Evolutionary conservation across 1,284 basidiomycete genomes (phyloP), one percentile per base, ranked within the genome.

Genomic region (Microbotryum saponariae): DNA sequence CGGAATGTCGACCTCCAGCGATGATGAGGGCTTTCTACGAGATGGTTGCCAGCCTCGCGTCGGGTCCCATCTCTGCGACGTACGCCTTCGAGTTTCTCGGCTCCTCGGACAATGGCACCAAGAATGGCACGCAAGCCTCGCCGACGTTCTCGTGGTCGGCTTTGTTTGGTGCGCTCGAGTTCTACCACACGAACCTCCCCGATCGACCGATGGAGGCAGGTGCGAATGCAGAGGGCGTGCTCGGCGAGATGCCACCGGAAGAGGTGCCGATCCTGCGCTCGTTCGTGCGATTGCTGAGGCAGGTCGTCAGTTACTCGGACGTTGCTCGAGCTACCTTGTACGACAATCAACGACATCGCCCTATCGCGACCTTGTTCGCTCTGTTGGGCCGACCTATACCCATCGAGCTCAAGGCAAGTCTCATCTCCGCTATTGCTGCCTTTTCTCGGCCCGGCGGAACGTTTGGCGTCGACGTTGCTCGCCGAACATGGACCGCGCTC

Each of bases 401-500:
- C 0, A 78, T 94, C n/a, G 91, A 97, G 71, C 81, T 97, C 59
- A 97, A 97, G 72, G 91, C 91, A 1, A 83, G 86, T 1, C 78
- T 96, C 1, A 86, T 97, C 62, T 83, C 90, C 45, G 85, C 90
- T 0, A 79, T 96, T 6, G 82, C 89, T 0, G 86, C 91, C 0
- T 97, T 97, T 77, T 72, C 76, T 0, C 73, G 61, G 23, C 62
- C 68, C 8, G 89, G 87, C 70, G 79, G 82, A 6, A 73, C 77
- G 7, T 78, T 83, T 4, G 89, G 88, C 25, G 82, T 87, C 18
- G 88, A 91, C 67, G 84, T 92, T 42, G 88, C 89, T 72, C 83
- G 83, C 65, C 83, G 84, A 5, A 83, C 92, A 3, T 94, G 91
- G 91, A 80, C 79, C 10, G 77, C 86, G 66, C 87, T 88, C 82